Conservation (phyloP, 1,139 yeast genomes). For the Blastobotrys aristatus region DNA sequence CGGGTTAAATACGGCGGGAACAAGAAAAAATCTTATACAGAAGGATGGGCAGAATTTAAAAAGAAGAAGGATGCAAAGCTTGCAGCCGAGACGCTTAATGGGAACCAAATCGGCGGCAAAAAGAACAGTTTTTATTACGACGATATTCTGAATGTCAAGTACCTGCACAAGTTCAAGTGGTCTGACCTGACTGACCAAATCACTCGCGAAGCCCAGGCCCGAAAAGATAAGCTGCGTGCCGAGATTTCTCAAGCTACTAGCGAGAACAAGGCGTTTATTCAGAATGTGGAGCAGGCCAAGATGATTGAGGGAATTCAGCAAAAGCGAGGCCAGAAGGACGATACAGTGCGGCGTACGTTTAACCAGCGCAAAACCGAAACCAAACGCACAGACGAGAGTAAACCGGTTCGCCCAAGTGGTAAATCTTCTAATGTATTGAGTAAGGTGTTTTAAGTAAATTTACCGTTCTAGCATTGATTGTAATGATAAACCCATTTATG, state of each 20-base stretch:
- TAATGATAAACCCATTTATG: no score
- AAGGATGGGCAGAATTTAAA: constrained; percentile 95
- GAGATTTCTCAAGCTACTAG: constrained; percentile 87
- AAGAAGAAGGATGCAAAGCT: constrained; percentile 82
- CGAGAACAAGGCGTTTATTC: constrained; percentile 74
- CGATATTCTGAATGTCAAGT: constrained; percentile 86
- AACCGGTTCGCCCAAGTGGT: constrained; percentile 16
- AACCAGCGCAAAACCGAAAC: constrained; percentile 29
- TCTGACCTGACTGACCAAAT: constrained; percentile 89
- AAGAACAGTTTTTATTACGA: constrained; percentile 92
- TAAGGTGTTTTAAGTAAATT: constrained; percentile 14
- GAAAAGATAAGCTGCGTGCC: constrained; percentile 80
- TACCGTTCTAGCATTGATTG: no score
- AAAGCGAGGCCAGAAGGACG: constrained; percentile 41
- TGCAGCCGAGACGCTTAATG: constrained; percentile 82
- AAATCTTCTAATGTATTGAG: constrained; percentile 23
- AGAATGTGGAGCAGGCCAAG: constrained; percentile 82
- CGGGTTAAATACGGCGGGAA: constrained; percentile 92
- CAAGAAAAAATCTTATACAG: constrained; percentile 79
- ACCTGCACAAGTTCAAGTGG: constrained; percentile 92
- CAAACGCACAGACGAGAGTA: constrained; percentile 19
- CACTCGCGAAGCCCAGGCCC: constrained; percentile 80
- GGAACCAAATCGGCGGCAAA: constrained; percentile 85
- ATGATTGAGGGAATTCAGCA: constrained; percentile 64
- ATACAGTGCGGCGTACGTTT: constrained; percentile 28